Percentiles rank a stretch among this genome's conserved stretches.
Conservation (phyloP, 176 grass and related monocot genomes). For the Zoysia pacifica region DNA sequence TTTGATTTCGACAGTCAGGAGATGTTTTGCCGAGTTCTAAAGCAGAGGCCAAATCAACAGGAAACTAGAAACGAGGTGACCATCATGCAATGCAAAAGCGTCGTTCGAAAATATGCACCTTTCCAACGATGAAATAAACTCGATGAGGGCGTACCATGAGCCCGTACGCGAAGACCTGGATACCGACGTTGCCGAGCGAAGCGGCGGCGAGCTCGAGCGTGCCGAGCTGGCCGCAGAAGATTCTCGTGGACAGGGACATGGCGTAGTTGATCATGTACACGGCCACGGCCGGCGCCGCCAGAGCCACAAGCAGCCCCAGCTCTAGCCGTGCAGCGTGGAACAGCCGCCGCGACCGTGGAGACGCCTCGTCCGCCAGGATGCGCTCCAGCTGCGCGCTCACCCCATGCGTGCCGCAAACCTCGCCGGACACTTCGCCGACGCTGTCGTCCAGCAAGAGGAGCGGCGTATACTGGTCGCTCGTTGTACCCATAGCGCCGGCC, state of each 20-base stretch:
- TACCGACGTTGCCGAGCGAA: constrained; percentile 68
- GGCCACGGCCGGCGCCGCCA: constrained; percentile 51
- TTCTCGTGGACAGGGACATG: constrained; percentile 69
- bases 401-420: neutral
- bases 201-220: constrained; percentile 74
- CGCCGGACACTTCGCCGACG: neutral
- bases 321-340: neutral
- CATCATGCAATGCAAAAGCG: too few relatives aligned
- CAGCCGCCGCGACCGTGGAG: neutral
- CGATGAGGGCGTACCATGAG: constrained; percentile 50
- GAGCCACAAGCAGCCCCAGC: constrained; percentile 27
- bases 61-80: too few relatives aligned
- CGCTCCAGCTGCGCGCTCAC: constrained; percentile 2
- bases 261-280: constrained; percentile 72
- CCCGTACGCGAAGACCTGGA: constrained; percentile 80
- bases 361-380: neutral
- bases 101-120: neutral
- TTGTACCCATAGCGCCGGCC: neutral
- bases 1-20: neutral
- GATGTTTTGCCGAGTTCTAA: neutral
- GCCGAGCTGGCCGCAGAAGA: constrained; percentile 69
- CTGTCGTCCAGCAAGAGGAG: neutral
- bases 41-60: neutral
- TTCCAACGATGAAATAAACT: neutral
- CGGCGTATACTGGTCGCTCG: neutral